A percentile compares a stretch with the other conserved stretches of the same genome.
These are phyloP conservation scores for Saksenaea oblongispora DNA, from an alignment of 371 early-diverging fungal genomes.

Conservation along the genomic window DNA sequence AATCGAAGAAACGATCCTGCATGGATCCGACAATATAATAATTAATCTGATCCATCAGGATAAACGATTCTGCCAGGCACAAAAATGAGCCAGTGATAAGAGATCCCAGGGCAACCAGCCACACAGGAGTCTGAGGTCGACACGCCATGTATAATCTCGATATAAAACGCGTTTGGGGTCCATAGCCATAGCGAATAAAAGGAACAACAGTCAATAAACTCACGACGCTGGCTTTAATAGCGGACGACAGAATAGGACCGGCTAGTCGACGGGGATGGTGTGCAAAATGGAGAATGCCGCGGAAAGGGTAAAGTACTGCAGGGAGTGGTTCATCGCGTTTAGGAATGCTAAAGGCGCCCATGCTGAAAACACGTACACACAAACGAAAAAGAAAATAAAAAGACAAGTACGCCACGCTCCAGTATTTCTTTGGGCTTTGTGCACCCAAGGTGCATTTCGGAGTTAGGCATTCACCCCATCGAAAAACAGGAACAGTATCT, in stretches of 20 bases:
- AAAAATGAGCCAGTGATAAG: constrained; percentile 19
- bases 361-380: not conserved
- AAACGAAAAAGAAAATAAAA: not conserved
- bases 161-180: constrained; percentile 22
- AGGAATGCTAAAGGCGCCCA: not conserved
- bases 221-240: constrained; percentile 31
- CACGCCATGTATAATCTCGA: constrained; percentile 2
- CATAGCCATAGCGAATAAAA: constrained; percentile 29
- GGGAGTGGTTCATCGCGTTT: constrained; percentile 12
- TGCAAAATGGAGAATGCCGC: constrained; percentile 36
- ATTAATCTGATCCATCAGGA: constrained; percentile 22
- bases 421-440: not conserved
- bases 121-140: constrained; percentile 12
- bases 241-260: constrained; percentile 33
- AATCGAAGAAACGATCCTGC: constrained; percentile 37
- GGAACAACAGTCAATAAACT: constrained; percentile 34
- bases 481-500: not conserved
- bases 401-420: not conserved
- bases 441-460: not conserved
- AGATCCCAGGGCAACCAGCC: constrained; percentile 15
- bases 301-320: constrained; percentile 29
- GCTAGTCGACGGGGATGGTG: constrained; percentile 29
- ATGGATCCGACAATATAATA: constrained; percentile 30
- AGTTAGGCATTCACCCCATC: not conserved
- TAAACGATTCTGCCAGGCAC: constrained; percentile 31